Evolutionary conservation across 2,329 filamentous ascomycete species (phyloP).

Genomic region (Penicillium crustosum): DNA sequence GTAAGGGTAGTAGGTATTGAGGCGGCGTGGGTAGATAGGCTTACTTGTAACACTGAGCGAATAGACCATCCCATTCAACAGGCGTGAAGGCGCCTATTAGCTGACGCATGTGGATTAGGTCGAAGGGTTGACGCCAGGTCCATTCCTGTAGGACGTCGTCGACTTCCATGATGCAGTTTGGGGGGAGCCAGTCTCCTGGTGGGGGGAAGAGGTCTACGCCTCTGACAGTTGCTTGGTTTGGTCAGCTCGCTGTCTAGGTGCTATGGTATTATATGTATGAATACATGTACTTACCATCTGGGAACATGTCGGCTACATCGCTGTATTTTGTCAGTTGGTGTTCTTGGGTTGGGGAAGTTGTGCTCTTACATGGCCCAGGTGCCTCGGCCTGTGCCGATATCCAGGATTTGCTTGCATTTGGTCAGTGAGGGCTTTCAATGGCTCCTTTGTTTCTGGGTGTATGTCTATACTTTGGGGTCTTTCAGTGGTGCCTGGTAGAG

Average conservation of each 20-base stretch:
- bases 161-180: slow-evolving; percentile 25
- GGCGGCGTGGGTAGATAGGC: neutral
- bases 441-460: neutral
- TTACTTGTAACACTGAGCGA: slow-evolving; percentile 6
- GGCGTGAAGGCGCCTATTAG: slow-evolving; percentile 7
- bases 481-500: slow-evolving; percentile 5
- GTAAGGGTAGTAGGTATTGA: neutral
- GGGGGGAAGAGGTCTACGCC: slow-evolving; percentile 23
- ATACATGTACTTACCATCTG: neutral
- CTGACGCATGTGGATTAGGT: slow-evolving; percentile 19
- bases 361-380: slow-evolving; percentile 8
- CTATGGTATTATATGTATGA: neutral
- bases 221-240: slow-evolving; percentile 3
- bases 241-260: neutral
- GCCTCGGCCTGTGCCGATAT: slow-evolving; percentile 11
- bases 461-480: slow-evolving; percentile 3
- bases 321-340: neutral
- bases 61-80: slow-evolving; percentile 4
- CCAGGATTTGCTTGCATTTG: slow-evolving; percentile 3
- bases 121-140: slow-evolving; percentile 17
- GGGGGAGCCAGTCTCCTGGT: slow-evolving; percentile 18
- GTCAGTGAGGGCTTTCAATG: neutral
- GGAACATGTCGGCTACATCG: slow-evolving; percentile 9
- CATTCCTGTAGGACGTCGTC: slow-evolving; percentile 21
- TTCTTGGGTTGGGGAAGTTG: neutral